Conservation (phyloP, 441 rosid genomes). For the Pelargonium citronellum region DNA sequence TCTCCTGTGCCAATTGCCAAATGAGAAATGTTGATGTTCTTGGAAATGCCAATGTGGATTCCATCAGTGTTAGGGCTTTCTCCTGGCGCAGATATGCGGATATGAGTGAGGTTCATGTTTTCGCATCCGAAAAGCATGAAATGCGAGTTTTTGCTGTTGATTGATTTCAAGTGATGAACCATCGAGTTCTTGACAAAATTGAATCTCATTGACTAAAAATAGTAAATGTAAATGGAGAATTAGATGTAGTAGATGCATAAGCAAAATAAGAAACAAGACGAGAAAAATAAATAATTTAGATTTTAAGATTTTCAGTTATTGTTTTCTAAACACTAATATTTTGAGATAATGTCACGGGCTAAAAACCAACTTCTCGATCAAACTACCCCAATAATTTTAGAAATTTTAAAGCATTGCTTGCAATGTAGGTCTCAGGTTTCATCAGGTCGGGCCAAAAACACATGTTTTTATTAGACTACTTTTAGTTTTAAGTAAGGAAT, state of each 20-base stretch:
- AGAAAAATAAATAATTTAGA: not conserved
- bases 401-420: too few relatives aligned
- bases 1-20: conserved; percentile 30
- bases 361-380: too few relatives aligned
- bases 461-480: too few relatives aligned
- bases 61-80: conserved; percentile 53
- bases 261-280: not conserved
- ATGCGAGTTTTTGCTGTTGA: conserved; percentile 15
- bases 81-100: conserved; percentile 34
- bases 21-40: conserved; percentile 25
- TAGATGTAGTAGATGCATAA: not conserved
- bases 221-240: not conserved
- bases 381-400: too few relatives aligned
- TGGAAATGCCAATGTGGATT: conserved; percentile 43
- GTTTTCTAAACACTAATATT: too few relatives aligned
- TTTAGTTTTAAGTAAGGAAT: too few relatives aligned
- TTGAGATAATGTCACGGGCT: too few relatives aligned
- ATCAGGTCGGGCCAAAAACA: too few relatives aligned
- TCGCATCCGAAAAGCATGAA: conserved; percentile 9
- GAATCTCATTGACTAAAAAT: conserved; percentile 1
- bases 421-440: too few relatives aligned
- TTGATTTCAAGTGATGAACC: not conserved
- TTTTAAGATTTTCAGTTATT: too few relatives aligned
- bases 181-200: conserved; percentile 13
- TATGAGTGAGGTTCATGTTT: not conserved